Evolutionary conservation across 2,329 filamentous ascomycete species (phyloP).

Genomic region (Zymoseptoria crescenta): DNA sequence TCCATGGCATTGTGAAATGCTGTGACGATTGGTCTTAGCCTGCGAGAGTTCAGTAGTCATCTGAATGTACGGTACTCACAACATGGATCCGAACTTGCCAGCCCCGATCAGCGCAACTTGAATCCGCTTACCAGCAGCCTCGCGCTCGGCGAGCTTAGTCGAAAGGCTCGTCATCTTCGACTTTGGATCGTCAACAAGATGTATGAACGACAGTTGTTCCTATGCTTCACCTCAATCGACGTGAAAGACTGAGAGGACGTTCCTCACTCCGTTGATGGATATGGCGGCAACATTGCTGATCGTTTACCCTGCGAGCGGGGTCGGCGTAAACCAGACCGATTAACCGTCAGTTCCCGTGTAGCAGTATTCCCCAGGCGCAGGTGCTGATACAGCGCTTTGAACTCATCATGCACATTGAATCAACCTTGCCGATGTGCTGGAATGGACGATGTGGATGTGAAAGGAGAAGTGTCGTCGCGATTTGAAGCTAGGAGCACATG

Average conservation of each 20-base stretch:
- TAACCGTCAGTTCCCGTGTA: neutral
- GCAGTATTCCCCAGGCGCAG: neutral
- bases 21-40: conserved; percentile 2
- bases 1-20: conserved; percentile 39
- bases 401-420: neutral
- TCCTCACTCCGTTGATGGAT: neutral
- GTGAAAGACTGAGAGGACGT: neutral
- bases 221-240: neutral
- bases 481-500: neutral
- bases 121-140: conserved; percentile 34
- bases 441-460: neutral
- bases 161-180: conserved; percentile 33
- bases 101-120: conserved; percentile 40
- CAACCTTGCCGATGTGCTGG: neutral
- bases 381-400: neutral
- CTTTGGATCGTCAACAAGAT: neutral
- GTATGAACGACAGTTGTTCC: neutral
- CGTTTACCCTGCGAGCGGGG: neutral
- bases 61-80: conserved; percentile 19
- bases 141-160: conserved; percentile 36
- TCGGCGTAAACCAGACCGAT: neutral
- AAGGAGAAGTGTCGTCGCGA: neutral
- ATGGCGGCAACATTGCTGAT: neutral
- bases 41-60: too few species aligned
- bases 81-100: conserved; percentile 43